A percentile compares a stretch with the other conserved stretches of the same genome.
These are phyloP conservation scores for Physaria fendleri DNA, from an alignment of 345 rosid genomes.

Conservation along the genomic window DNA sequence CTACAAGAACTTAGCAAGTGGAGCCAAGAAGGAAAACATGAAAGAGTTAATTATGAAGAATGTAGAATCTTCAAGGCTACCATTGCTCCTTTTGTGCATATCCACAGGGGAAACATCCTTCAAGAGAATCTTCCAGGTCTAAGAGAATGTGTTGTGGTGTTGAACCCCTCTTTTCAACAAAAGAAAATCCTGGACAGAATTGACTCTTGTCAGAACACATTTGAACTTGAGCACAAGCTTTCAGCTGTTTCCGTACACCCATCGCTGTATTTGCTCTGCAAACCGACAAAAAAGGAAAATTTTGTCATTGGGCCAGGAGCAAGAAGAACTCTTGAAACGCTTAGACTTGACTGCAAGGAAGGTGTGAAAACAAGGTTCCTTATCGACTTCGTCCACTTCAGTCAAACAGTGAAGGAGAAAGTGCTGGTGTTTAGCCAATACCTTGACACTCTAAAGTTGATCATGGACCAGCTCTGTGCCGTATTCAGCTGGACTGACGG, in stretches of 20 bases:
- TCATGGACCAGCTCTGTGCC: constrained; percentile 34
- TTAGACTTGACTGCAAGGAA: constrained; percentile 28
- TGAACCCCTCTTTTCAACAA: constrained; percentile 45
- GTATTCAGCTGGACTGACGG: constrained; percentile 46
- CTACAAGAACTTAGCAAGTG: constrained; percentile 27
- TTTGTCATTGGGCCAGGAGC: not conserved
- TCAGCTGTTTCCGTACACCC: constrained; percentile 60
- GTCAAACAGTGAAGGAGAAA: constrained; percentile 42
- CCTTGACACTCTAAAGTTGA: constrained; percentile 41
- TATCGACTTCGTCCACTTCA: constrained; percentile 41
- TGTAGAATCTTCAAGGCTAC: constrained; percentile 21
- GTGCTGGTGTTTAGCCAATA: constrained; percentile 70
- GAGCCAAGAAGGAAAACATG: constrained; percentile 29
- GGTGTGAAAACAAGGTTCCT: constrained; percentile 66
- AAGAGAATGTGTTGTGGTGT: constrained; percentile 46
- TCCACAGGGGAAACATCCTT: constrained; percentile 55
- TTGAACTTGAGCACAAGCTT: constrained; percentile 28
- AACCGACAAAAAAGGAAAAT: not conserved
- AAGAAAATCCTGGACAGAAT: constrained; percentile 33
- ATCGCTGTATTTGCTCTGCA: constrained; percentile 29
- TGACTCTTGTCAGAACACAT: constrained; percentile 16
- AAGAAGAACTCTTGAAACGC: constrained; percentile 14
- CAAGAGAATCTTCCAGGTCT: constrained; percentile 59
- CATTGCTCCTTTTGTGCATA: constrained; percentile 65
- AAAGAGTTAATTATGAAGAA: constrained; percentile 32